These are phyloP conservation scores for Aspergillus pseudonomiae DNA, from an alignment of 2,329 filamentous ascomycete species.

Conservation along the genomic window DNA sequence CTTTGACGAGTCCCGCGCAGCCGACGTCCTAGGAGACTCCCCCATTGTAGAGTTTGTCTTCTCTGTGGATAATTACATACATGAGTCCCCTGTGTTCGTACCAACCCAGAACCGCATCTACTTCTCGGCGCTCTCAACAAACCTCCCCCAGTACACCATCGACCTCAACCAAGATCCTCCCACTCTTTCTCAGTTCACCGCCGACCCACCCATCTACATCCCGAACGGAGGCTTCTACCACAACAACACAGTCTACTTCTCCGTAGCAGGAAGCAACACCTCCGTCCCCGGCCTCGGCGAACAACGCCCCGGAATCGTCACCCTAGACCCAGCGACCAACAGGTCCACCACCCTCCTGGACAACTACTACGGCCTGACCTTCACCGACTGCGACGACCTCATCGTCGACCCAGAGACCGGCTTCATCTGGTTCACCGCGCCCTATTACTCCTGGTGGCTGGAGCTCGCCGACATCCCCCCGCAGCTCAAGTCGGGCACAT, in stretches of 20 bases:
- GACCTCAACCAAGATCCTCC: conserved; percentile 8
- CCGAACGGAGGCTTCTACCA: conserved; percentile 9
- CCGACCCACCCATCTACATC: conserved; percentile 7
- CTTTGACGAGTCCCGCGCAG: conserved; percentile 7
- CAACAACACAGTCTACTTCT: conserved; percentile 9
- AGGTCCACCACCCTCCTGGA: conserved; percentile 3
- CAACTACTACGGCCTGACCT: conserved; percentile 11
- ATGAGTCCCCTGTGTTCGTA: conserved; percentile 7
- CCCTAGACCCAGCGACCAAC: conserved; percentile 3
- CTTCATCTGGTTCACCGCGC: conserved; percentile 11
- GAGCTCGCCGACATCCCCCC: neutral
- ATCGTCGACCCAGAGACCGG: conserved; percentile 5
- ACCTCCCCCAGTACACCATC: conserved; percentile 5
- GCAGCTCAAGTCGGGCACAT: conserved; percentile 2
- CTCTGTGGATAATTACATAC: conserved; percentile 1
- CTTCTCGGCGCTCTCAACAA: conserved; percentile 6
- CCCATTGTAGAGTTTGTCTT: conserved; percentile 8
- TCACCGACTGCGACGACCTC: conserved; percentile 9
- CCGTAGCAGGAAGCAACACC: neutral
- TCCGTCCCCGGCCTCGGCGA: neutral
- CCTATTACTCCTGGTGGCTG: conserved; percentile 3
- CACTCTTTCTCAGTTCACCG: neutral
- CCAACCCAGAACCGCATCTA: conserved; percentile 6
- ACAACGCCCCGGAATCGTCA: conserved; percentile 7
- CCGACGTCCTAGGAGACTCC: neutral